Conservation (phyloP, 129 eudicot genomes). For the Lonicera japonica region DNA sequence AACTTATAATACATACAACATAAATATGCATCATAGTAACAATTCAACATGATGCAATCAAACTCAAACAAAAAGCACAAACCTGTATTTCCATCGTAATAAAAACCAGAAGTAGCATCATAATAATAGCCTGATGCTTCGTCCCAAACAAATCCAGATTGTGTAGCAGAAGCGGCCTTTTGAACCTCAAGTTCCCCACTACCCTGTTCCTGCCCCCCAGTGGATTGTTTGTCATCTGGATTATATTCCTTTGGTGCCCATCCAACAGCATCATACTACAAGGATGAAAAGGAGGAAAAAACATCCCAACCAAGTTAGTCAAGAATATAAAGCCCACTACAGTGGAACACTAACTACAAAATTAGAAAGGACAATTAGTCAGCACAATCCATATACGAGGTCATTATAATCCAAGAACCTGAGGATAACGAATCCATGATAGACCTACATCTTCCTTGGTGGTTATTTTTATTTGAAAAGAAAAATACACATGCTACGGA, state of each 20-base stretch:
- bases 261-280: conserved; percentile 92
- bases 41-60: neutral
- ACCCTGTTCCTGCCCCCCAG: conserved; percentile 52
- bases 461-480: no score
- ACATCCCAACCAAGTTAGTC: neutral
- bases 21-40: neutral
- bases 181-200: conserved; percentile 35
- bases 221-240: conserved; percentile 75
- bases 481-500: no score
- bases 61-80: neutral
- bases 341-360: neutral
- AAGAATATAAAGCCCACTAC: neutral
- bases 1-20: no score
- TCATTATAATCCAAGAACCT: no score
- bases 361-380: neutral
- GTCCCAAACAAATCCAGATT: conserved; percentile 97
- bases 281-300: neutral
- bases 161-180: conserved; percentile 59
- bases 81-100: conserved; percentile 97
- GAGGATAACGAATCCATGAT: no score
- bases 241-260: conserved; percentile 99
- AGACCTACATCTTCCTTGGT: no score
- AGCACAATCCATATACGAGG: neutral
- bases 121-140: conserved; percentile 97
- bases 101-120: conserved; percentile 94